Conservation (phyloP, 108 stramenopile species). For the Pseudonitzschia multiseries region DNA sequence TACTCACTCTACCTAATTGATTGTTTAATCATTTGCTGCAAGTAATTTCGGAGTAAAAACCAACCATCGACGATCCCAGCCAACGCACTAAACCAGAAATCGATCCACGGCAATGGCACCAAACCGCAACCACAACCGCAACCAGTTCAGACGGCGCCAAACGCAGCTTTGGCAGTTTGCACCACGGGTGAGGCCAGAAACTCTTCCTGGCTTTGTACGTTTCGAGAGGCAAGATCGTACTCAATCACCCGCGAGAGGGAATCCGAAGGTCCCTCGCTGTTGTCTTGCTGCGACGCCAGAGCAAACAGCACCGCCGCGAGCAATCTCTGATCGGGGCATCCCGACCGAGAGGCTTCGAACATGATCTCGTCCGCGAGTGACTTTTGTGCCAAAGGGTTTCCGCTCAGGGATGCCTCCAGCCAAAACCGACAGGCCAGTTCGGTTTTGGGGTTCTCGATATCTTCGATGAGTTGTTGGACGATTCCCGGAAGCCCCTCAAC, state of each 20-base stretch:
- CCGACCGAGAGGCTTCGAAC: constrained; percentile 21
- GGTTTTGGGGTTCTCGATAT: background rate
- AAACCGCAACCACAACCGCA: too few species aligned
- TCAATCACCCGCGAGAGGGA: constrained; percentile 47
- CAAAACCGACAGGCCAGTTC: constrained; percentile 49
- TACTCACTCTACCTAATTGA: too few species aligned
- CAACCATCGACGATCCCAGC: too few species aligned
- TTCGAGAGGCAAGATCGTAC: constrained; percentile 34
- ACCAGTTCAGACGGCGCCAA: background rate
- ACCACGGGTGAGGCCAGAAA: constrained; percentile 49
- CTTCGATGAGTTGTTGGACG: background rate
- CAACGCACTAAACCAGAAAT: too few species aligned
- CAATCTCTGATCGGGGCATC: constrained; percentile 29
- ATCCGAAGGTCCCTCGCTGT: constrained; percentile 39
- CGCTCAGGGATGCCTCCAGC: constrained; percentile 53
- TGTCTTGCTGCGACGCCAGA: constrained; percentile 54
- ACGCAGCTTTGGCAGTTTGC: constrained; percentile 28
- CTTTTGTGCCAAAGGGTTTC: constrained; percentile 58
- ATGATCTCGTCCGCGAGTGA: constrained; percentile 63
- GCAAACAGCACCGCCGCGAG: constrained; percentile 53
- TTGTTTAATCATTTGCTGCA: too few species aligned
- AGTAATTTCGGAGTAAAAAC: too few species aligned
- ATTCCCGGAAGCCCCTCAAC: constrained; percentile 10
- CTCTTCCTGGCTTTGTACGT: constrained; percentile 41
- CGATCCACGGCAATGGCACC: too few species aligned